Base-by-base conservation (phyloP, 495 filamentous ascomycete species). In the Penicillium steckii region DNA sequence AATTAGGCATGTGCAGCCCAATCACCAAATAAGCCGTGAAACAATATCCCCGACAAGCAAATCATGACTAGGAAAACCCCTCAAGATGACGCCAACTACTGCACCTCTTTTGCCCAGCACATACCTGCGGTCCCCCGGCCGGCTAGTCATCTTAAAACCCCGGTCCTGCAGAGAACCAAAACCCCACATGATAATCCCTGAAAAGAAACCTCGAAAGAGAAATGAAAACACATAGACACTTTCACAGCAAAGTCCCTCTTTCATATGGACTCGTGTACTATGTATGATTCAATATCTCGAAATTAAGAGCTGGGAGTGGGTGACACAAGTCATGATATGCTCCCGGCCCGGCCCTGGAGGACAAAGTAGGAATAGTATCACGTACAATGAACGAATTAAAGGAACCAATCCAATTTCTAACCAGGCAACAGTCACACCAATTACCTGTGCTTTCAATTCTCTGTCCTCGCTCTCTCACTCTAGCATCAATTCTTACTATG, bases 1-100 rank as follows among this genome's bases (percentile, higher is more conserved):
- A 37, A 57, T 55, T 62, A 54, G 62, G 59, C 59, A 64, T 55
- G 19, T 41, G 21, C 38, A 23, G 38, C 38, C 38, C 38, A 41
- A 41, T 41, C 38, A 41, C 38, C 38, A 41, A 41, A 23, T 41
- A 8, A 8, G 2, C 38, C 19, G 38, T 41, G 38, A 37, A 15
- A 37, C 33, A 37, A 37, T 37, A 15, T 37, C n/a, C 29, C 33
- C 33, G 33, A 37, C 38, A 23, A 41, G 38, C 38, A 41, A 41
- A 41, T 41, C 38, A 41, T 37, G n/a, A n/a, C 18, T 6, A 37
- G 7, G 2, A 7, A 1, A 2, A 2, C 18, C 33, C 33, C 15
- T 7, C 1, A 37, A 37, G 18, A n/a, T 12, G n/a, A 37, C 33
- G 33, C 33, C 33, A n/a, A 15, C 33, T 37, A 37, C 33, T 37